These are phyloP conservation scores for Wickerhamiella lipophila DNA, from an alignment of 805 yeast species.

Conservation along the genomic window DNA sequence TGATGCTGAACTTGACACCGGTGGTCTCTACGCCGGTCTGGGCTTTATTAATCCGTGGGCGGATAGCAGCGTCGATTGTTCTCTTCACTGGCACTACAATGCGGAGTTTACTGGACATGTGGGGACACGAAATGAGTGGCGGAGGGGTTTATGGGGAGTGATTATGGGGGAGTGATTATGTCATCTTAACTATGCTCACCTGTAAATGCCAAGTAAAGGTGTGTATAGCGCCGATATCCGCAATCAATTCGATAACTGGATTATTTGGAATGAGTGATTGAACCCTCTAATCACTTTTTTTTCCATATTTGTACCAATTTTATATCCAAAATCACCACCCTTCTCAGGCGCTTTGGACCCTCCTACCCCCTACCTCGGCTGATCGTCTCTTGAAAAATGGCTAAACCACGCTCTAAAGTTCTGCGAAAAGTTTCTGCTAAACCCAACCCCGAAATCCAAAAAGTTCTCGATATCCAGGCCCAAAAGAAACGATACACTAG, in stretches of 20 bases:
- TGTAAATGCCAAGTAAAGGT: no score
- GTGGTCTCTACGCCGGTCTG: slow-evolving; percentile 74
- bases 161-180: no score
- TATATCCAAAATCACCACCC: no score
- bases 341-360: background rate
- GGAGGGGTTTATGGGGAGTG: no score
- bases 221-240: no score
- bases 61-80: slow-evolving; percentile 85
- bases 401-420: slow-evolving; percentile 9
- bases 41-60: slow-evolving; percentile 82
- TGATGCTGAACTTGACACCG: slow-evolving; percentile 84
- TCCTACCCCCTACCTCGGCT: no score
- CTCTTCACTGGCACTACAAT: slow-evolving; percentile 91
- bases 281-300: no score
- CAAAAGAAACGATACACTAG: slow-evolving; percentile 7
- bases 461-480: slow-evolving; percentile 4
- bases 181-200: no score
- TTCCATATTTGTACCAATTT: no score
- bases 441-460: slow-evolving; percentile 4
- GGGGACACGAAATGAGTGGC: background rate
- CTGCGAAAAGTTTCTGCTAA: slow-evolving; percentile 4
- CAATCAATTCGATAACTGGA: no score
- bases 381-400: background rate
- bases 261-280: no score
- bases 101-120: slow-evolving; percentile 20